A percentile compares a stretch with the other conserved stretches of the same genome.
Evolutionary conservation across 257 asterid genomes (phyloP).

Genomic region (Plantago major): DNA sequence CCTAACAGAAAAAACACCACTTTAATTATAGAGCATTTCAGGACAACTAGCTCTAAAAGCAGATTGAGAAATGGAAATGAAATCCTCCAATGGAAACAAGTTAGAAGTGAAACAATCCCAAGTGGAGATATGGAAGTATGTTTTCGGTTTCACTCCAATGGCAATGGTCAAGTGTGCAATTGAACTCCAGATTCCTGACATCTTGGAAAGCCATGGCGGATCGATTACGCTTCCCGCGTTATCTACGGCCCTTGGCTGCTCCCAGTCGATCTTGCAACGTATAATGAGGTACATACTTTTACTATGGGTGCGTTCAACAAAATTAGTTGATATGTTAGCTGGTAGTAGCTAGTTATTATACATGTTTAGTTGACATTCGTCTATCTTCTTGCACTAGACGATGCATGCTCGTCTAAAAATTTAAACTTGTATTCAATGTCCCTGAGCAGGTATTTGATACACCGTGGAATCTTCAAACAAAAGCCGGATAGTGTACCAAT

Average conservation of each 20-base stretch:
- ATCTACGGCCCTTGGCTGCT: conserved; percentile 45
- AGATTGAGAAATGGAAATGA: conserved; percentile 15
- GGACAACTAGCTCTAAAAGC: not conserved
- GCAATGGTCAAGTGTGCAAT: conserved; percentile 68
- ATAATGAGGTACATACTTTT: conserved; percentile 43
- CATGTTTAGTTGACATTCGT: too few species aligned
- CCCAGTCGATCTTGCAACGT: conserved; percentile 45
- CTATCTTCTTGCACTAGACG: too few species aligned
- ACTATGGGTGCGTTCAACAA: too few species aligned
- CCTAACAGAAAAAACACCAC: not conserved
- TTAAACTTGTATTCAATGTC: not conserved
- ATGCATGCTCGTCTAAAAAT: too few species aligned
- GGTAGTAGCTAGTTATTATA: too few species aligned
- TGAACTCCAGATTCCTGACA: conserved; percentile 61
- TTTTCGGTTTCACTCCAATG: conserved; percentile 52
- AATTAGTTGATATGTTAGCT: too few species aligned
- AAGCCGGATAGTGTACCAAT: not conserved
- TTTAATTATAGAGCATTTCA: too few species aligned
- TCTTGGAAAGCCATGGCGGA: conserved; percentile 40
- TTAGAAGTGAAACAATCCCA: conserved; percentile 34
- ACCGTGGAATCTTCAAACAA: conserved; percentile 42
- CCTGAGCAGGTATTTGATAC: conserved; percentile 37
- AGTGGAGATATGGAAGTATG: conserved; percentile 50
- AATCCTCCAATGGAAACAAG: not conserved
- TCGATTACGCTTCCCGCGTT: conserved; percentile 37